phyloP scores from a whole-genome alignment of 305 asterid genomes.

The Salvia sclarea region DNA sequence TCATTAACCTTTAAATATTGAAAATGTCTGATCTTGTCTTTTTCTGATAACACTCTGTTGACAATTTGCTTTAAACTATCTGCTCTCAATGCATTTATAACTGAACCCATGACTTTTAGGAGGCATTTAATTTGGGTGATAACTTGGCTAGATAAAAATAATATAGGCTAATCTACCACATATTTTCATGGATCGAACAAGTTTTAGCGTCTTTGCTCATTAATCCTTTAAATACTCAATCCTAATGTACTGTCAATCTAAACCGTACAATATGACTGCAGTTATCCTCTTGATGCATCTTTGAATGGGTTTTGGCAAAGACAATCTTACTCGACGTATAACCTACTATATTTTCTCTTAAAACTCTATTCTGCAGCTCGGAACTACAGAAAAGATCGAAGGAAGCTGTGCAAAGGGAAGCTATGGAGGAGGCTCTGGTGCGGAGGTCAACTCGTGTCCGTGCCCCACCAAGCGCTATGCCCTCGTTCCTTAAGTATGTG shows the following conservation, averaged over 20 bases:
- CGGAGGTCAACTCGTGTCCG: conserved; percentile 91
- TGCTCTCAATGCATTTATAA: not conserved
- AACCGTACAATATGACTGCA: not conserved
- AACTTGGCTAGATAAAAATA: no score
- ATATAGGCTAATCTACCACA: no score
- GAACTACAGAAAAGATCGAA: conserved; percentile 65
- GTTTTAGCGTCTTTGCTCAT: no score
- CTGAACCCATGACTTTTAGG: not conserved
- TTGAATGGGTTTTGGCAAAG: not conserved
- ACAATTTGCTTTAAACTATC: not conserved
- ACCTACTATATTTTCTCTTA: not conserved
- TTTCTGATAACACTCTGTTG: not conserved
- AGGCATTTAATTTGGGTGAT: no score
- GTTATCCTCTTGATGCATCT: not conserved
- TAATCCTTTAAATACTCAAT: no score
- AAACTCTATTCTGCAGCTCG: conserved; percentile 44
- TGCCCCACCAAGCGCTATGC: conserved; percentile 73
- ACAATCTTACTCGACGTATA: not conserved
- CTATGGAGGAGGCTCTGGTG: conserved; percentile 70
- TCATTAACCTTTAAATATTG: not conserved
- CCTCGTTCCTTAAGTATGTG: conserved; percentile 76
- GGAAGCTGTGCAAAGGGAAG: conserved; percentile 50
- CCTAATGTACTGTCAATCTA: no score
- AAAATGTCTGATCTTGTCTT: conserved; percentile 4
- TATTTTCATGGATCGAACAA: no score